Evolutionary conservation across 169 alveolate species (phyloP), one percentile per base, ranked within the genome.

Genomic region (Plasmodium billcollinsi): DNA sequence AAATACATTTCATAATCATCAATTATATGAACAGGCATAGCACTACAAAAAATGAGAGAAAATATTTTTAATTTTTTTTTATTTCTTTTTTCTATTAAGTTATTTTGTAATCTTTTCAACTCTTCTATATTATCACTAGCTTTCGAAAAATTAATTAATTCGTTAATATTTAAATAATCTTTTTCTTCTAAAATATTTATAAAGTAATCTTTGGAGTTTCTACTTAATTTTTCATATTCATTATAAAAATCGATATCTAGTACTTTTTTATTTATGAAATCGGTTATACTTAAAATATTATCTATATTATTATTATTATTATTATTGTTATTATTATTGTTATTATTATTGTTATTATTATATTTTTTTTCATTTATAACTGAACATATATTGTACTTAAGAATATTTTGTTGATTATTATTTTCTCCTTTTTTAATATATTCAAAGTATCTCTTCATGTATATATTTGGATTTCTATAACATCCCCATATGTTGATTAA

Each of bases 401-500:
- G 9, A 6, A 39, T 39, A 39, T 39, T 39, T 39, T 39, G 47
- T 39, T 39, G 11, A 39, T 39, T 39, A 5, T 39, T 39, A 39
- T 56, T 15, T 56, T 56, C 65, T 18, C 11, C 18, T 56, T 56
- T 21, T 56, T 56, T 56, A 56, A 18, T 56, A 14, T 71, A 56
- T 61, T 80, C 90, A 58, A 67, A 80, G 39, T 69, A 80, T 72
- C 90, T 54, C 50, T 61, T 54, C 80, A 66, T 80, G 47, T 80
- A 80, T 21, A 69, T 39, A 56, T 80, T 80, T 9, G 24, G 26
- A 80, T 65, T 67, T 69, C 33, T 67, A 47, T 52, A 50, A 24
- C 50, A 24, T n/a, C 80, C 90, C 90, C 90, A 80, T 15, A 80
- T 45, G 26, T 67, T 80, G 54, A 80, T 9, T 24, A 80, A 26